Evolutionary conservation across 1,284 basidiomycete genomes (phyloP).

Genomic region (Boletus mariae): DNA sequence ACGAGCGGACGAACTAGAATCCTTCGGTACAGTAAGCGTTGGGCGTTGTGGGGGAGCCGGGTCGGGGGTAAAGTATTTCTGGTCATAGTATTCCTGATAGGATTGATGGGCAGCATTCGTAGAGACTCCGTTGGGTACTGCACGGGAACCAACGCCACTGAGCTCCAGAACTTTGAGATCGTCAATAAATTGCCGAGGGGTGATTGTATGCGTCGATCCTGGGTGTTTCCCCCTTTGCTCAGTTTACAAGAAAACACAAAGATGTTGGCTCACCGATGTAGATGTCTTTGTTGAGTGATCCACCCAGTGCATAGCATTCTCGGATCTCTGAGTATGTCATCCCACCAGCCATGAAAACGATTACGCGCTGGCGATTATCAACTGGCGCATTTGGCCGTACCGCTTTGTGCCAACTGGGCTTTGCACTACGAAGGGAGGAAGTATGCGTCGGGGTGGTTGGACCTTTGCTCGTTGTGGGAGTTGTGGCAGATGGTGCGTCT

Average conservation of each 20-base stretch:
- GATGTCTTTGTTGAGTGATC: slow-evolving; percentile 79
- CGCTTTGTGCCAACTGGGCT: slow-evolving; percentile 82
- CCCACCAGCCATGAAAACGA: slow-evolving; percentile 93
- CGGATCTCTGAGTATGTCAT: slow-evolving; percentile 96
- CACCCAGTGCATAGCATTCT: slow-evolving; percentile 80
- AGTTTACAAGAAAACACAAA: neutral
- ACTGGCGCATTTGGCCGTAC: slow-evolving; percentile 48
- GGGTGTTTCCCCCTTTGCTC: slow-evolving; percentile 3
- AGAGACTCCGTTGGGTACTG: slow-evolving; percentile 68
- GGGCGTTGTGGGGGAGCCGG: slow-evolving; percentile 47
- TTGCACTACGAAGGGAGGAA: slow-evolving; percentile 78
- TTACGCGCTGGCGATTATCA: slow-evolving; percentile 75
- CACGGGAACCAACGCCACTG: slow-evolving; percentile 70
- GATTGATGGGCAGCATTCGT: slow-evolving; percentile 45
- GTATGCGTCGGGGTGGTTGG: slow-evolving; percentile 46
- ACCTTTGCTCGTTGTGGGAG: slow-evolving; percentile 45
- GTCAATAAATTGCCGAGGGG: slow-evolving; percentile 82
- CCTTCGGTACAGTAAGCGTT: slow-evolving; percentile 30
- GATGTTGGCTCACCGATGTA: slow-evolving; percentile 68
- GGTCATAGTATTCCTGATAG: slow-evolving; percentile 73
- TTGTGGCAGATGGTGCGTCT: slow-evolving; percentile 68
- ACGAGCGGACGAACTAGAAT: slow-evolving; percentile 29
- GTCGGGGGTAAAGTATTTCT: slow-evolving; percentile 69
- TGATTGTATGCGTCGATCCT: slow-evolving; percentile 90
- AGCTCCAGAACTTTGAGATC: slow-evolving; percentile 83